Base-by-base conservation (phyloP, 192 early-diverging fungal species). In the Coemansia sp. region DNA sequence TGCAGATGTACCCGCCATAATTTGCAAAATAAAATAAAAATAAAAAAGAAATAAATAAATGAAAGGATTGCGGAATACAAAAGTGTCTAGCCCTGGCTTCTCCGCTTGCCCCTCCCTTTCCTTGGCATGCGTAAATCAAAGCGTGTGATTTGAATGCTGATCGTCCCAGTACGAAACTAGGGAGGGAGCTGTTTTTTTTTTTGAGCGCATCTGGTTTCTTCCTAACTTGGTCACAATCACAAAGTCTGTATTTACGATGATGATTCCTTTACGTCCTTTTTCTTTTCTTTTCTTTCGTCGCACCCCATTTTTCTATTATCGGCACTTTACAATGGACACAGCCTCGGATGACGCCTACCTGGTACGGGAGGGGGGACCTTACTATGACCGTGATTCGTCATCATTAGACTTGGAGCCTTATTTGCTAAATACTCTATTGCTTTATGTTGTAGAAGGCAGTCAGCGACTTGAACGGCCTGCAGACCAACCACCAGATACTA, bases 401-500 rank as follows among this genome's bases (percentile, higher is more conserved):
- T 8, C 5, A 38, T 10, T 10, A 8, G 38, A 38, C 8, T 38
- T 10, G 38, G 38, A 29, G 27, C 27, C 27, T 29, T 18, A 22
- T 53, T 27, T 53, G 52, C 52, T 53, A 22, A 27, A 27, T 22
- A 20, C 15, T 27, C 62, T 31, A 33, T 5, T 39, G 8, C 9
- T 47, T 11, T 20, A n/a, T 20, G 18, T 24, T 22, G 0, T 75
- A 96, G 94, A 81, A 88, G 24, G 94, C 95, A 8, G 87, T 97
- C 64, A 74, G 89, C 16, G 84, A 88, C 67, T 86, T 99, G 65
- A 97, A 96, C 83, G 73, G 83, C 38, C 81, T 94, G 38, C 95
- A 99, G 80, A 95, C 91, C 31, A 99, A 95, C 87, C 90, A 93
- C 67, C 83, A 89, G 20, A 75, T 89, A 31, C 79, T 98, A 10